Base-by-base conservation (phyloP, 2,329 filamentous ascomycete species). In the Amauroascus verrucosus region DNA sequence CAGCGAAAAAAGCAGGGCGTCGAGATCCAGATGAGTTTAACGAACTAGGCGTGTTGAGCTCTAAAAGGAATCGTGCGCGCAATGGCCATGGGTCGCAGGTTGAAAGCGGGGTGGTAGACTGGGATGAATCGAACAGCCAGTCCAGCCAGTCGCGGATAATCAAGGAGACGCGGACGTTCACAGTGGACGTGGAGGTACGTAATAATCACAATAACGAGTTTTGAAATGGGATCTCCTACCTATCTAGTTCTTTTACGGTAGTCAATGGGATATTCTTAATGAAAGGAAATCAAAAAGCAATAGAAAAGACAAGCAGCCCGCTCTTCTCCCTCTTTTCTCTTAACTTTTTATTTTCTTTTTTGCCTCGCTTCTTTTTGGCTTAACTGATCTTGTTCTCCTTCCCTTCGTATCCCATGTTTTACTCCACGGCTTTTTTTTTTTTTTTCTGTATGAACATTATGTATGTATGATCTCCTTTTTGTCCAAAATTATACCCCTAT, bases 71-170 rank as follows among this genome's bases (percentile, higher is more conserved):
- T 1, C 24, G 43, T 37, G 33, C 33, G 22, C 44, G 37, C 16
- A 24, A 41, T 22, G 37, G 33, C 26, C 53, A 56, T n/a, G 51
- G 51, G n/a, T 37, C 51, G 13, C 50, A 41, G 47, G 51, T 54
- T n/a, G 55, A 56, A 32, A 40, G 46, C 7, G 40, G 50, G 5
- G 32, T 40, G 24, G 48, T 45, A 3, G 54, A 55, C 37, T 56
- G 55, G 55, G 51, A 56, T 50, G 54, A 56, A 22, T 38, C 28
- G 14, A 56, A 54, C 41, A 56, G 55, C 40, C 51, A 56, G 35
- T 51, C 55, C 2, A 56, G 55, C 48, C 51, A 56, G 51, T 40
- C 55, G 18, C 45, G 51, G 40, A 56, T 56, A 33, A 56, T 56
- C 48, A 56, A 56, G 37, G 51, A 56, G 51, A 56, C 55, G 13